Conservation (phyloP, 371 early-diverging fungal genomes). For the Capillidium rhysosporum region DNA sequence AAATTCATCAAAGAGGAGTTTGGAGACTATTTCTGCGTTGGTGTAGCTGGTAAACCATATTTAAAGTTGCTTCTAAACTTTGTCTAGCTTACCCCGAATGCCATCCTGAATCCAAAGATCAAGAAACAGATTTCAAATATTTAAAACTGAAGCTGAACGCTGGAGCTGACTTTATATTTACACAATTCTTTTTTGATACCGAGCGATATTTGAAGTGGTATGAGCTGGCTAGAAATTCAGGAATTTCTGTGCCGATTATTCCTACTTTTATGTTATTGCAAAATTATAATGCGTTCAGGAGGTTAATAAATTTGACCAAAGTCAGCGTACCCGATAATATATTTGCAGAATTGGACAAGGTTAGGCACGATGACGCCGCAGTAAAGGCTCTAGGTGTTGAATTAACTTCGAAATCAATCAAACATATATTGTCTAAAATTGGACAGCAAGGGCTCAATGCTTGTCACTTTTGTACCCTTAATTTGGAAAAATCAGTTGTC, state of each 20-base stretch:
- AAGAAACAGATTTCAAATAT: conserved; percentile 29
- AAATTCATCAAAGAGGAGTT: conserved; percentile 64
- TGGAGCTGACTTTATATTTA: conserved; percentile 86
- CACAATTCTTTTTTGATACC: conserved; percentile 81
- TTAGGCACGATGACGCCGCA: conserved; percentile 67
- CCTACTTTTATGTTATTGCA: conserved; percentile 93
- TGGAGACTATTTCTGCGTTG: conserved; percentile 86
- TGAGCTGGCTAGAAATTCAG: conserved; percentile 17
- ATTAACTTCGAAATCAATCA: conserved; percentile 49
- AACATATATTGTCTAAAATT: conserved; percentile 25
- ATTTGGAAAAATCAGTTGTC: conserved; percentile 67
- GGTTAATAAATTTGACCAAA: conserved; percentile 66
- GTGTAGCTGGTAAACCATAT: conserved; percentile 67
- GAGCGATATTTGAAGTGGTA: conserved; percentile 47
- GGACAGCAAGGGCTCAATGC: too few relatives aligned
- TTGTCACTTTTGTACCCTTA: conserved; percentile 64
- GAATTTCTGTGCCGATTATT: conserved; percentile 70
- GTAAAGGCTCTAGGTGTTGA: conserved; percentile 82
- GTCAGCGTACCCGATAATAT: conserved; percentile 55
- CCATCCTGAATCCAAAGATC: conserved; percentile 42
- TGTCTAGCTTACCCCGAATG: conserved; percentile 72
- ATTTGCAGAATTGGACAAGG: conserved; percentile 8
- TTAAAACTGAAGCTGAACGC: conserved; percentile 74
- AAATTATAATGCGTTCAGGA: conserved; percentile 67
- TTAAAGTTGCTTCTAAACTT: background rate